phyloP scores from a whole-genome alignment of 129 eudicot species.

The Flaveria ramosissima region DNA sequence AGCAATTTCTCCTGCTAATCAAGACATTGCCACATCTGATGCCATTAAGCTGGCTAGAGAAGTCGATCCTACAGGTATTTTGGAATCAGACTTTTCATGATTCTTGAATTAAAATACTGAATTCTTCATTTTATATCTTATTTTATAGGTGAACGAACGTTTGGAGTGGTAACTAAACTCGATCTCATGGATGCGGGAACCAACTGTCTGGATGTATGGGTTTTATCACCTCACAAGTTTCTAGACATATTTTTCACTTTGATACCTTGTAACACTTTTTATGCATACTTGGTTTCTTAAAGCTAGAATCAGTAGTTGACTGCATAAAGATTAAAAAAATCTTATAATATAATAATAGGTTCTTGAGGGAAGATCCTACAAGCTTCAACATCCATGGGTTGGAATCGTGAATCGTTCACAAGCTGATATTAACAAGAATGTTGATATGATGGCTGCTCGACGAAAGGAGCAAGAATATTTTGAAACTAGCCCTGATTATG shows the following conservation, averaged over 20 bases:
- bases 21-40: conserved; percentile 99
- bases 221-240: conserved; percentile 21
- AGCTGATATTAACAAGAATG: conserved; percentile 98
- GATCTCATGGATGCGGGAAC: conserved; percentile 99
- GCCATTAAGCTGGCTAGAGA: conserved; percentile 98
- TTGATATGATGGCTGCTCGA: conserved; percentile 87
- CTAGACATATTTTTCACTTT: conserved; percentile 20
- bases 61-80: conserved; percentile 95
- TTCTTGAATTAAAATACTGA: conserved; percentile 11
- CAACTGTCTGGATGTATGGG: conserved; percentile 78
- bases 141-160: conserved; percentile 85
- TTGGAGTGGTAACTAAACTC: conserved; percentile 95
- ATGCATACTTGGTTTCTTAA: not conserved
- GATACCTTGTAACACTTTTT: conserved; percentile 18
- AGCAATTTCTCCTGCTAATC: conserved; percentile 99
- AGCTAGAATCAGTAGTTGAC: conserved; percentile 17
- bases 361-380: conserved; percentile 96
- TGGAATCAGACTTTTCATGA: conserved; percentile 6
- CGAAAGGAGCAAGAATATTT: conserved; percentile 89
- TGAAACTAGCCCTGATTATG: conserved; percentile 91
- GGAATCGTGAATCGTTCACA: conserved; percentile 99
- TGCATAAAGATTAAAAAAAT: not conserved
- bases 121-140: conserved; percentile 15
- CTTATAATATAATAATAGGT: conserved; percentile 49
- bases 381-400: conserved; percentile 98